Evolutionary conservation across 2,329 filamentous ascomycete species (phyloP).

Genomic region (Aspergillus terreus): DNA sequence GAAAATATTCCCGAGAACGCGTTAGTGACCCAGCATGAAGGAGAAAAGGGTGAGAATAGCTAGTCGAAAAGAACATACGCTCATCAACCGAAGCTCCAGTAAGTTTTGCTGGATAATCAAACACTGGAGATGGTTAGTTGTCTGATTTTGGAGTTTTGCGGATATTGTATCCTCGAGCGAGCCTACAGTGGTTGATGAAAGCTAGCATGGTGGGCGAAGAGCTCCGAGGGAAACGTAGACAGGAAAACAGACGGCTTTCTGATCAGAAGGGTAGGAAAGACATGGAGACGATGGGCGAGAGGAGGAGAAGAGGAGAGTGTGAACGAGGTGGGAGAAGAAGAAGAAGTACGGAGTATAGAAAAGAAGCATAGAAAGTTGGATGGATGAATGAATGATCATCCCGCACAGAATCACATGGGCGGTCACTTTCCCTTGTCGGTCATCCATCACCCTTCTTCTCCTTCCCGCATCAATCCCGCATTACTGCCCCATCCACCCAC

Average conservation of each 20-base stretch:
- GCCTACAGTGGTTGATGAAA: conserved; percentile 59
- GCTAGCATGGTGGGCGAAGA: conserved; percentile 52
- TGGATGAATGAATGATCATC: background rate
- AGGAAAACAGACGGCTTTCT: conserved; percentile 4
- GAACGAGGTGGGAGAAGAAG: conserved; percentile 3
- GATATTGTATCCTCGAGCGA: background rate
- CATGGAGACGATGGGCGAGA: conserved; percentile 1
- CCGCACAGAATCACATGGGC: background rate
- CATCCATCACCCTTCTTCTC: background rate
- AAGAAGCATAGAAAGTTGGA: background rate
- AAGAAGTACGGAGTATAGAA: background rate
- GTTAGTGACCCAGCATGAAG: background rate
- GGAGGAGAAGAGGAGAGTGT: background rate
- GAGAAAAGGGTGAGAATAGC: conserved; percentile 5
- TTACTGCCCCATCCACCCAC: too few relatives aligned
- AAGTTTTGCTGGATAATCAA: conserved; percentile 54
- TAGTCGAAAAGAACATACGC: conserved; percentile 38
- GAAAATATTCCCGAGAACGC: conserved; percentile 1
- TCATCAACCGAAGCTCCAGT: conserved; percentile 65
- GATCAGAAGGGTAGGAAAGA: conserved; percentile 1
- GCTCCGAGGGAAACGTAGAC: conserved; percentile 1
- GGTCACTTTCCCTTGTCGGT: background rate
- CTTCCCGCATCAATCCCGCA: conserved; percentile 1
- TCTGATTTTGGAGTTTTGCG: conserved; percentile 1
- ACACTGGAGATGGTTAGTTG: conserved; percentile 46